Base-by-base conservation (phyloP, 2,329 filamentous ascomycete genomes). In the Bipolaris bicolor region DNA sequence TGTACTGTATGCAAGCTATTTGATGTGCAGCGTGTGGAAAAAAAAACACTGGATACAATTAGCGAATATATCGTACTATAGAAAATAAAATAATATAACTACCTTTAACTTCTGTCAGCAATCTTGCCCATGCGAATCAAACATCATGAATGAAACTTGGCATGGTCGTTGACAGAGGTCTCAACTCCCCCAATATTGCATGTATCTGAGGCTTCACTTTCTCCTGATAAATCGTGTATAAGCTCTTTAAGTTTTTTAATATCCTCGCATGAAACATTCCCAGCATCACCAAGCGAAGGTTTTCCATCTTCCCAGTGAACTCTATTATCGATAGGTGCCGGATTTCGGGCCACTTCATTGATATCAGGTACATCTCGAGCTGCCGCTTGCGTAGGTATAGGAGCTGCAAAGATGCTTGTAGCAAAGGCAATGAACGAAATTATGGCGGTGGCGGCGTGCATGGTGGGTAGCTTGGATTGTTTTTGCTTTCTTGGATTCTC, bases 271-370 rank as follows among this genome's bases (percentile, higher is more conserved):
- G 33, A 54, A 5, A 57, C 11, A 22, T 57, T 22, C n/a, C 26
- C 44, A 13, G 34, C 45, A 24, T 54, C 33, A n/a, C 24, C 29
- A 13, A 54, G 33, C 15, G 45, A 44, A 26, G 50, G 55, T 51
- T 46, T 57, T 15, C 46, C 56, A 22, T 55, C 34, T 11, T 52
- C 46, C 46, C 59, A 56, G 36, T 56, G 22, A 20, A 47, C 39
- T 51, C 43, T 47, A 15, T 49, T 31, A 29, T 63, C 52, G 22
- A 68, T 59, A 1, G 69, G 69, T 3, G 61, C 61, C 39, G 63
- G 63, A 22, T 65, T 61, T 16, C 63, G 61, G 33, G 61, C 63
- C 11, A 64, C 51, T 48, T 58, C 49, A 11, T 59, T 59, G 37
- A 66, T 33, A 15, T 67, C 55, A 29, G 57, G 61, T 34, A 57